Base-by-base conservation (phyloP, 2,329 filamentous ascomycete genomes). In the Dichotomopilus funicola region DNA sequence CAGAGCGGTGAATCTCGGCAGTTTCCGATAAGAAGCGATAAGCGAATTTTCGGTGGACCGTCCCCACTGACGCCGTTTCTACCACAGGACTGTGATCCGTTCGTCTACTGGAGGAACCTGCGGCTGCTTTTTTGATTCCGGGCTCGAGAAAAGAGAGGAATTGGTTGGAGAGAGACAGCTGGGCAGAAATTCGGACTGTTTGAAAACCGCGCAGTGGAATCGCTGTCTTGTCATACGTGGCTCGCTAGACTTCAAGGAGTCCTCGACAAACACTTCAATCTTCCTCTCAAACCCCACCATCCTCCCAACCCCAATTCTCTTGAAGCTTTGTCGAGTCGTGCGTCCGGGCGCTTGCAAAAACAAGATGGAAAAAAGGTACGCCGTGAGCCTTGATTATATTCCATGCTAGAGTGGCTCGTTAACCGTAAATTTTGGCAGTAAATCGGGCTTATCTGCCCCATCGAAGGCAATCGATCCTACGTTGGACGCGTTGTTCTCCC, bases 401-500 rank as follows among this genome's bases (percentile, higher is more conserved):
- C 49, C 13, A 11, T 51, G 9, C 35, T 13, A 37, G 4, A 37
- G 31, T 27, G 7, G 9, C 3, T 8, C 36, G 10, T 46, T 33
- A 2, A 42, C 33, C 55, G 19, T 19, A 48, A 10, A 10, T 46
- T 51, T 27, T 41, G 46, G 6, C 42, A 78, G 74, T 61, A 71
- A 70, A 66, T 64, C 67, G 46, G 63, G 65, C 55, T 63, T 82
- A 58, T 62, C 69, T 51, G 75, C 74, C 59, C 71, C 76, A 38
- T 71, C 74, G 55, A 80, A 80, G 69, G 76, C 78, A 57, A 75
- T 90, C 58, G 87, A 91, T 74, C 85, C 87, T 68, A 73, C 78
- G 54, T 75, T 91, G 62, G 78, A 85, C 65, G 83, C 85, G 59
- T 77, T 91, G 41, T 91, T 91, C 72, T 79, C 85, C 55, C 75